phyloP scores from a whole-genome alignment of 2,329 filamentous ascomycete species.

The Immersiporthe knoxdaviesiana region DNA sequence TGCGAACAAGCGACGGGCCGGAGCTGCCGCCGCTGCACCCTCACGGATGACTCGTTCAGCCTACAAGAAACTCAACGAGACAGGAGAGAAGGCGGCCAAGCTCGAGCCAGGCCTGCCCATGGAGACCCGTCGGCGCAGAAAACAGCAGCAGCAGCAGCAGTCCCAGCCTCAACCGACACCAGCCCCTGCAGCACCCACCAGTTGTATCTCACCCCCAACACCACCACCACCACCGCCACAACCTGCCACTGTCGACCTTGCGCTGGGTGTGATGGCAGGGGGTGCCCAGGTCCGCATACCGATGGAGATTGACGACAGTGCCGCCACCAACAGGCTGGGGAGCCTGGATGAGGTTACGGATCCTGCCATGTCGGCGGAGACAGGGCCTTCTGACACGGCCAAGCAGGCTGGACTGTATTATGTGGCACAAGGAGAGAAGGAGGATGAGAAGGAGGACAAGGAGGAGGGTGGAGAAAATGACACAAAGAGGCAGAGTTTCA shows the following conservation, averaged over 20 bases:
- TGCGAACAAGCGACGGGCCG: background rate
- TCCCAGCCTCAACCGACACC: background rate
- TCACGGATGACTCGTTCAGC: constrained; percentile 18
- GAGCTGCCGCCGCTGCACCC: background rate
- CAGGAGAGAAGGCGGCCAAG: background rate
- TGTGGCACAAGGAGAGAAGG: background rate
- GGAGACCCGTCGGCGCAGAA: background rate
- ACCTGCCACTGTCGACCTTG: background rate
- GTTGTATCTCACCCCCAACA: background rate
- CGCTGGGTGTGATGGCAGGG: background rate
- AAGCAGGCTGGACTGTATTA: background rate
- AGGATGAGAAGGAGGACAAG: too few species aligned
- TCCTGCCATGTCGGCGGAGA: background rate
- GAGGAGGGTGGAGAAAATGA: background rate
- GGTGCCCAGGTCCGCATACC: background rate
- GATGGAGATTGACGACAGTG: background rate
- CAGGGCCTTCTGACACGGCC: background rate
- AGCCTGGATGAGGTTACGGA: background rate
- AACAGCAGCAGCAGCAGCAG: background rate
- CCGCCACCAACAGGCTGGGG: background rate
- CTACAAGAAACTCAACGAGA: constrained; percentile 14
- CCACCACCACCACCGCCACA: background rate
- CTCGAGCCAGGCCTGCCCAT: constrained; percentile 22
- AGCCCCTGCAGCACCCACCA: background rate
- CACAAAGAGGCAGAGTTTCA: background rate